phyloP scores from a whole-genome alignment of 2,329 filamentous ascomycete genomes.

The Colletotrichum tabaci region DNA sequence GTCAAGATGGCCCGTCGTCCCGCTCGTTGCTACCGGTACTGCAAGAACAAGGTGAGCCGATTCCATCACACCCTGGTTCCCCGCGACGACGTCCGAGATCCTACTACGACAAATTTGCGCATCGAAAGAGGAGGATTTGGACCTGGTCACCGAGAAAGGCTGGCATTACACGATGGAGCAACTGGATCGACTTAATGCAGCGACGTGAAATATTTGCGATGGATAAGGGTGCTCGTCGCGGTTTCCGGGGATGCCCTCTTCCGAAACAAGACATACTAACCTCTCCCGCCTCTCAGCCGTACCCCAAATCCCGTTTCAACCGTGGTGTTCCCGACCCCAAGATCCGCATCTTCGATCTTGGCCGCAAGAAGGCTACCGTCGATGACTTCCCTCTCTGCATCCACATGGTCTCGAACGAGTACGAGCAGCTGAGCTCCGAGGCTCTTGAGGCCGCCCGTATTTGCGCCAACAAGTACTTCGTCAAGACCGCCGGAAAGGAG shows the following conservation, averaged over 20 bases:
- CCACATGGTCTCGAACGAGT: slow-evolving; percentile 99
- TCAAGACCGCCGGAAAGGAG: slow-evolving; percentile 81
- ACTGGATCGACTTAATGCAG: background rate
- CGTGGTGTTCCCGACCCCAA: slow-evolving; percentile 92
- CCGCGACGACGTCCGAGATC: slow-evolving; percentile 17
- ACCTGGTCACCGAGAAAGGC: background rate
- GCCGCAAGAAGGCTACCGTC: slow-evolving; percentile 98
- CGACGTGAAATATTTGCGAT: slow-evolving; percentile 4
- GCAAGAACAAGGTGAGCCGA: slow-evolving; percentile 98
- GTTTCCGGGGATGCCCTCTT: background rate
- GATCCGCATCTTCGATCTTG: slow-evolving; percentile 98
- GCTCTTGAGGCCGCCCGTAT: slow-evolving; percentile 99
- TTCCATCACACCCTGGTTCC: slow-evolving; percentile 11
- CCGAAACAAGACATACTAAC: slow-evolving; percentile 1
- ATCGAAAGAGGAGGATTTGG: slow-evolving; percentile 18
- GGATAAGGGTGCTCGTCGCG: background rate
- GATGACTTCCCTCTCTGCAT: slow-evolving; percentile 99
- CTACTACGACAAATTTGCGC: slow-evolving; percentile 33
- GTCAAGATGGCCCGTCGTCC: slow-evolving; percentile 99
- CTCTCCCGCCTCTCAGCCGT: slow-evolving; percentile 72
- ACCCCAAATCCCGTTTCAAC: slow-evolving; percentile 99
- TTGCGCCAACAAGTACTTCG: slow-evolving; percentile 98
- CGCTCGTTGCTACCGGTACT: slow-evolving; percentile 99
- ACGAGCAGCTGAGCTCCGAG: slow-evolving; percentile 99
- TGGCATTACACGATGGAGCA: background rate